Evolutionary conservation across 2,329 filamentous ascomycete genomes (phyloP), one percentile per base, ranked within the genome.

Genomic region (Aspergillus candidus): DNA sequence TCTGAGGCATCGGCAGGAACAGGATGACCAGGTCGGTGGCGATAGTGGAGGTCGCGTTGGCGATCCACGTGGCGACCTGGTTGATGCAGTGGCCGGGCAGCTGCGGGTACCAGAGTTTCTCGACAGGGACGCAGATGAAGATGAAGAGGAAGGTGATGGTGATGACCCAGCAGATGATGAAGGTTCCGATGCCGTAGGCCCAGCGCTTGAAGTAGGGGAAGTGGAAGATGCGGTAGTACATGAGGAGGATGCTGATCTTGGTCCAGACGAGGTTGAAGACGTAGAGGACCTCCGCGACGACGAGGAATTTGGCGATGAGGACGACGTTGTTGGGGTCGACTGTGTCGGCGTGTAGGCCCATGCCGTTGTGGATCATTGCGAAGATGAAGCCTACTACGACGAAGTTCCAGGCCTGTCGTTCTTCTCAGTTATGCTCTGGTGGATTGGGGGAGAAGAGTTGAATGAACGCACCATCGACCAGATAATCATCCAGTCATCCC

Each of bases 401-500:
- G 12, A 59, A 14, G 31, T 54, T 57, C 56, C 56, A 59, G 18
- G 17, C 48, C 56, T 56, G 33, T 2, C 22, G 18, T 12, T 11
- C 1, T 35, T 14, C 14, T 47, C 27, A 46, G 17, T 32, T 17
- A 5, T n/a, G n/a, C 6, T 4, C 13, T 32, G 3, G 15, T 32
- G 8, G 8, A 22, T 11, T 11, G 4, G 32, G 11, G 11, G 4
- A 3, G 18, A 4, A 10, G 11, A 30, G 2, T 13, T n/a, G 15
- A n/a, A 13, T 31, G 22, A 34, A 52, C 60, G 35, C 53, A 75
- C 72, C 72, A 72, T 70, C 1, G 73, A 74, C 40, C 69, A 73
- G 0, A 75, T 44, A 43, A 76, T 72, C 55, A 73, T 62, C 54
- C 66, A 75, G 53, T 76, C 73, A 58, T 76, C 73, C 73, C 72